Base-by-base conservation (phyloP, 441 rosid genomes). In the Euphorbia celastroides region DNA sequence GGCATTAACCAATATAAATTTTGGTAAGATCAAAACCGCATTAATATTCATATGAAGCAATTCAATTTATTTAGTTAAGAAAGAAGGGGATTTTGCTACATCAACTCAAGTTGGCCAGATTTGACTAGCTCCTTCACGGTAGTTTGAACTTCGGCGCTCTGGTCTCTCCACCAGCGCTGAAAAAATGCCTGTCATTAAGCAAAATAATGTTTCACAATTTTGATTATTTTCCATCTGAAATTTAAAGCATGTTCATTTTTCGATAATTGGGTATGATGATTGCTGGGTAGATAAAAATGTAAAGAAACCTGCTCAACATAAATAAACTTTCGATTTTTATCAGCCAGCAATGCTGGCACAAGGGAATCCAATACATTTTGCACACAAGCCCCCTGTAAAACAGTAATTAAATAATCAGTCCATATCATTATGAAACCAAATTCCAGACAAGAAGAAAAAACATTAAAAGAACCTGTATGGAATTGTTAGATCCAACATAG, bases 401-500 rank as follows among this genome's bases (percentile, higher is more conserved):
- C 56, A 68, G 59, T 26, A 64, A 27, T 28, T 50, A 62, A 38
- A 34, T 20, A 34, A 41, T 38, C n/a, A 57, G 52, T 16, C 44
- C 38, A 32, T 26, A 64, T 38, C 20, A 42, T 6, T 11, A 58
- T 51, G 8, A 31, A 34, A 58, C 30, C 5, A 12, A 30, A 65
- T 26, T 28, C 20, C 7, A 19, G 42, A 59, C 44, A 20, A 57
- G 19, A n/a, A 1, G 1, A 22, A 52, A 60, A 22, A 27, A 44
- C 20, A 25, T 38, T 9, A 38, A 1, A 46, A 6, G 25, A 34
- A 92, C 99, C 99, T 94, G 98, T 71, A 94, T 92, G 34, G 96
- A 92, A 83, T 94, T 94, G 78, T 94, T 94, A 74, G 98, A 92
- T 81, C 99, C 99, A 54, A 94, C 91, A 78, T 94, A 94, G 79